Evolutionary conservation across 495 filamentous ascomycete species (phyloP), one percentile per base, ranked within the genome.

Genomic region (Delitschia confertaspora): DNA sequence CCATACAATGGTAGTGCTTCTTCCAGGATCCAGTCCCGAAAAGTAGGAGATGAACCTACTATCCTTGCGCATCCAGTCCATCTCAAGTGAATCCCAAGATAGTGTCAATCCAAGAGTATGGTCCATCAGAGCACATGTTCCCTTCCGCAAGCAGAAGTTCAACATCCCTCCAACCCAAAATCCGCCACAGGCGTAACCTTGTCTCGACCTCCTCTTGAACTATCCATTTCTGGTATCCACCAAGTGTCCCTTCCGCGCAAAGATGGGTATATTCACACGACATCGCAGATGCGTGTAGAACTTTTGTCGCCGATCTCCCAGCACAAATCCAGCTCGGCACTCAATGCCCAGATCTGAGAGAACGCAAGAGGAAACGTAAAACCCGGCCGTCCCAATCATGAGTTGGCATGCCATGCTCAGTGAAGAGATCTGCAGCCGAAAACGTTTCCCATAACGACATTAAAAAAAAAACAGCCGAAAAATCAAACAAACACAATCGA

Each of bases 11-110:
- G 41, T 55, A 63, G 47, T 57, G 68, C 64, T 48, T 60, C 63
- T 40, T 47, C 62, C 58, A 60, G 63, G 60, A 64, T 50, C 61
- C 65, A 67, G 65, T 64, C 67, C 29, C 59, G 60, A 62, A 67
- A 56, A 44, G 63, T 71, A 72, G 70, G 66, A 60, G 68, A 69
- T 70, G 69, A 69, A 31, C 68, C 70, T 71, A 68, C 59, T 53
- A 55, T 58, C 48, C 43, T 47, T 37, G 46, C 9, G 37, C 21
- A 46, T 46, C 38, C 45, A 39, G 45, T 51, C 45, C 41, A 33
- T 47, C 45, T 13, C n/a, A 42, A 33, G 42, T 3, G 34, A 33
- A 31, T 44, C 17, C 24, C 6, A 30, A 25, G 34, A 31, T 7
- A n/a, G 33, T 16, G n/a, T 24, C 21, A 25, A 19, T 17, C 30